Base-by-base conservation (phyloP, 73 alveolate species). In the Durusdinium trenchii region DNA sequence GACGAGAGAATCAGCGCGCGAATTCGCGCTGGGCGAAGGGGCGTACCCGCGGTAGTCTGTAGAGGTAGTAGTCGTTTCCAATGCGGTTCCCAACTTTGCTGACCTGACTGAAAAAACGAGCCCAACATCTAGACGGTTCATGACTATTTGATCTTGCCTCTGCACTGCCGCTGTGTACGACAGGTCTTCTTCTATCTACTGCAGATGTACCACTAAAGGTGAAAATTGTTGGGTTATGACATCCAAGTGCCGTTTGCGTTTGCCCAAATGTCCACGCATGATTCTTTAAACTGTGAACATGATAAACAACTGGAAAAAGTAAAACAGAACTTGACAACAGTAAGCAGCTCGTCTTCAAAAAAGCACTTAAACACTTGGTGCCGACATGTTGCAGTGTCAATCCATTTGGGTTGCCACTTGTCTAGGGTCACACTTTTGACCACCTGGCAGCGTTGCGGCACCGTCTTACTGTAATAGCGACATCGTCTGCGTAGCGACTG, bases 371-470 rank as follows among this genome's bases (percentile, higher is more conserved):
- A 54, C 64, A 76, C 60, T 26, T 46, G 51, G 67, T 32, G 50
- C 48, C 48, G 71, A n/a, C n/a, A n/a, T n/a, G n/a, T n/a, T 45
- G 69, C 94, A 1, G 94, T 82, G 82, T 95, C 90, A 43, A 95
- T 75, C 99, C 99, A 95, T 47, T 81, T 83, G 46, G 94, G 95
- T 71, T 95, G 94, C 99, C 99, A 99, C 99, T 99, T 93, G 99
- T 99, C 99, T 90, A 99, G 99, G 62, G 99, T 99, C 69, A 99
- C 99, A 46, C 99, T 99, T 95, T 99, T 99, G 82, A 99, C 99
- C 83, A 91, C 98, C 98, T 91, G 98, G 75, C 98, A 14, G 36
- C n/a, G n/a, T n/a, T n/a, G n/a, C n/a, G n/a, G n/a, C n/a, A n/a
- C n/a, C n/a, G n/a, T n/a, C n/a, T n/a, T n/a, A n/a, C n/a, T n/a